Evolutionary conservation across 164 flowering plant species (phyloP).

Genomic region (Kingdonia uniflora): DNA sequence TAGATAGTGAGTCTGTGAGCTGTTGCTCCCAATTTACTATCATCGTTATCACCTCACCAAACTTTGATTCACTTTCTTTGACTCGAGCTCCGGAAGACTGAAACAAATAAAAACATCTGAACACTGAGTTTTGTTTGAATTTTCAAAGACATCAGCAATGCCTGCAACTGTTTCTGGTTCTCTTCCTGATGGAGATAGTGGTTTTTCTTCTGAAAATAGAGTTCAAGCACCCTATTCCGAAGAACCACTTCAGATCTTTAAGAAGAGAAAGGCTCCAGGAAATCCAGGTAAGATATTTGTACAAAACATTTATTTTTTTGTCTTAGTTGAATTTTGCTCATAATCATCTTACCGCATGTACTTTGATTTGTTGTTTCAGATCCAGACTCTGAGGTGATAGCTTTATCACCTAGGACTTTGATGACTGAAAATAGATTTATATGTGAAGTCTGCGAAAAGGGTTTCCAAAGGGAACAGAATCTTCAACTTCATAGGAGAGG

Average conservation of each 20-base stretch:
- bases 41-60: constrained; percentile 19
- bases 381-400: constrained; percentile 92
- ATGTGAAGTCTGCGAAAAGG: constrained; percentile 94
- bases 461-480: constrained; percentile 94
- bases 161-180: neutral
- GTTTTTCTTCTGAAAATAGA: constrained; percentile 34
- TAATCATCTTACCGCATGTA: neutral
- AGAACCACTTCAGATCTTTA: constrained; percentile 40
- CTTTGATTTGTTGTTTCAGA: constrained; percentile 25
- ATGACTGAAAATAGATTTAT: constrained; percentile 80
- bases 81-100: neutral
- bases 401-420: constrained; percentile 72
- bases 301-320: neutral
- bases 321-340: neutral
- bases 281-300: constrained; percentile 65
- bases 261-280: constrained; percentile 81
- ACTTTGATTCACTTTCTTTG: neutral
- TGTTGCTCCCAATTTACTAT: constrained; percentile 33
- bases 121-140: neutral
- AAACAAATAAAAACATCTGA: neutral
- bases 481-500: constrained; percentile 94
- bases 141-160: neutral
- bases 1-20: constrained; percentile 49
- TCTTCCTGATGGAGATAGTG: constrained; percentile 62
- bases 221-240: constrained; percentile 31